Evolutionary conservation across 2,329 filamentous ascomycete species (phyloP), one percentile per base, ranked within the genome.

Genomic region (Phyllosticta ampelicida): DNA sequence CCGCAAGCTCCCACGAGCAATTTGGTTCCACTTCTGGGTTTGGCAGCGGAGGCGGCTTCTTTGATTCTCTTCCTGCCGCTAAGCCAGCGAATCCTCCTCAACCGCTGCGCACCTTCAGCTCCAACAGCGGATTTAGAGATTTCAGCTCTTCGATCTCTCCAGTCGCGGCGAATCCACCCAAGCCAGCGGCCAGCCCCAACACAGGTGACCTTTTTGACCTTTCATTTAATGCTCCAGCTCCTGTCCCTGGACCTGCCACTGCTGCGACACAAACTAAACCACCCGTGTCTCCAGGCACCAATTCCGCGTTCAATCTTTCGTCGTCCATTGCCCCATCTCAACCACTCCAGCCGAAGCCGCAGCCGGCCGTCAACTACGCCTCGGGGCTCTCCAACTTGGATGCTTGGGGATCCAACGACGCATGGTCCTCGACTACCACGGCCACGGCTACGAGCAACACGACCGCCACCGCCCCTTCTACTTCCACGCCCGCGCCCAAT

Each of bases 141-240:
- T 85, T 86, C 62, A 82, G 81, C 28, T 86, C 91, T 62, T 80
- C 85, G 30, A 79, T 80, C 11, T 83, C 86, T 59, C 74, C 77
- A 2, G 64, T 70, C 11, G 61, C 73, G 52, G 68, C 77, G 71
- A 54, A 70, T 70, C 63, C 75, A 71, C 70, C 74, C 2, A 76
- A 76, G 56, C 73, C 77, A n/a, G 69, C 75, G 3, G 68, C 74
- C 13, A 68, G 72, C 21, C 8, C 23, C 36, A 63, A 63, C 21
- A 74, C 94, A 65, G 85, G 84, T 53, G 89, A 95, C 68, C 78
- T 96, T 1, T 92, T 96, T 67, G 89, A 92, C 68, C 82, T 96
- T 63, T 62, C 73, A 65, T 65, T 73, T 63, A 64, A 72, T 3
- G 64, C 71, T 13, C 61, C 67, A 30, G 66, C 70, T 8, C 61